phyloP scores from a whole-genome alignment of 106 monocot species.

The Dioscorea alata region DNA sequence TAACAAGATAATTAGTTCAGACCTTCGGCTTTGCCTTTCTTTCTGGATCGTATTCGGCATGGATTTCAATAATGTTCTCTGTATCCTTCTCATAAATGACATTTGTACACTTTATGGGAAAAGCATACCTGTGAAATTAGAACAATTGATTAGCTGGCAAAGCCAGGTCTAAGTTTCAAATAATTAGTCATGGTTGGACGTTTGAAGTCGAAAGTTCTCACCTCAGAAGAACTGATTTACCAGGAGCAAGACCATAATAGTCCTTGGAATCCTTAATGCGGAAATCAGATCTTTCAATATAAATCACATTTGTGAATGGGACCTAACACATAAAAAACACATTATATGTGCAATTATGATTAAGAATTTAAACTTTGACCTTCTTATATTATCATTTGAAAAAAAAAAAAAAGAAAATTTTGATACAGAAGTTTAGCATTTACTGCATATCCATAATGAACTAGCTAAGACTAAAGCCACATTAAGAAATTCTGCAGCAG shows the following conservation, averaged over 20 bases:
- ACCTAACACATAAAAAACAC: slow-evolving; percentile 28
- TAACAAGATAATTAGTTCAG: neutral
- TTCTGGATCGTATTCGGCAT: slow-evolving; percentile 77
- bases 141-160: neutral
- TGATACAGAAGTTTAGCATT: neutral
- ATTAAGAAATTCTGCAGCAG: too few relatives aligned
- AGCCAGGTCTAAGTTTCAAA: neutral
- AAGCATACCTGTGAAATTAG: slow-evolving; percentile 63
- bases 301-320: slow-evolving; percentile 87
- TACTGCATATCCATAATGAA: neutral
- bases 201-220: slow-evolving; percentile 6
- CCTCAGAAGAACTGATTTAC: slow-evolving; percentile 93
- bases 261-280: slow-evolving; percentile 94
- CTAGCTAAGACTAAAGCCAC: too few relatives aligned
- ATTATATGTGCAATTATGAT: neutral
- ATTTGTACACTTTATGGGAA: slow-evolving; percentile 88
- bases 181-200: neutral
- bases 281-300: slow-evolving; percentile 87
- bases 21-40: slow-evolving; percentile 95
- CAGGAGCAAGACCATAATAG: slow-evolving; percentile 93
- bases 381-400: neutral
- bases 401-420: neutral
- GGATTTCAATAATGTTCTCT: slow-evolving; percentile 56
- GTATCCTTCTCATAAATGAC: slow-evolving; percentile 65
- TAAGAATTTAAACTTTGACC: neutral